These are phyloP conservation scores for Sarcomyxa edulis DNA, from an alignment of 768 basidiomycete species.

Conservation along the genomic window DNA sequence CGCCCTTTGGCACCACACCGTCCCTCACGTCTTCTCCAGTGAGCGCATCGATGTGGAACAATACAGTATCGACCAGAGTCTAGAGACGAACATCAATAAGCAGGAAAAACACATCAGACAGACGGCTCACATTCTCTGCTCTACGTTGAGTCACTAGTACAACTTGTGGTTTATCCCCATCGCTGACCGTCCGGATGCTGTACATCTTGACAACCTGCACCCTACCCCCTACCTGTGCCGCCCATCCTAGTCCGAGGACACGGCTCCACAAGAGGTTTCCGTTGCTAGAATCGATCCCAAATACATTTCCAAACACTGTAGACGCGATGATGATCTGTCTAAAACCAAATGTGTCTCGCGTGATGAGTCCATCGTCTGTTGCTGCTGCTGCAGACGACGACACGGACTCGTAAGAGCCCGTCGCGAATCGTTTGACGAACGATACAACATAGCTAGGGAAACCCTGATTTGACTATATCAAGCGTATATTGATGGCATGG, in stretches of 20 bases:
- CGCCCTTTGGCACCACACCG: slow-evolving; percentile 23
- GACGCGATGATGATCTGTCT: slow-evolving; percentile 75
- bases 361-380: slow-evolving; percentile 31
- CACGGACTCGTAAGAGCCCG: slow-evolving; percentile 56
- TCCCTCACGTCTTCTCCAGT: slow-evolving; percentile 57
- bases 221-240: slow-evolving; percentile 46
- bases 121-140: slow-evolving; percentile 51
- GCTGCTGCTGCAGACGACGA: slow-evolving; percentile 26
- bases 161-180: slow-evolving; percentile 50
- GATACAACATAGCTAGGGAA: slow-evolving; percentile 64
- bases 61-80: slow-evolving; percentile 62
- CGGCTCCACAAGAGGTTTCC: slow-evolving; percentile 80
- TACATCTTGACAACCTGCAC: slow-evolving; percentile 61
- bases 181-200: slow-evolving; percentile 41
- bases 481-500: neutral
- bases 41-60: slow-evolving; percentile 75
- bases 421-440: slow-evolving; percentile 68
- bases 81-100: slow-evolving; percentile 19
- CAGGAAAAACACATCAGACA: neutral
- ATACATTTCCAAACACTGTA: slow-evolving; percentile 69
- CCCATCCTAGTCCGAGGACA: slow-evolving; percentile 70
- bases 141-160: slow-evolving; percentile 57
- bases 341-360: slow-evolving; percentile 82
- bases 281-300: slow-evolving; percentile 74
- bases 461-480: too few relatives aligned